Percentiles rank a stretch among this genome's conserved stretches.
Conservation (phyloP, 1,284 basidiomycete species). For the Rhodotorula glutinis region DNA sequence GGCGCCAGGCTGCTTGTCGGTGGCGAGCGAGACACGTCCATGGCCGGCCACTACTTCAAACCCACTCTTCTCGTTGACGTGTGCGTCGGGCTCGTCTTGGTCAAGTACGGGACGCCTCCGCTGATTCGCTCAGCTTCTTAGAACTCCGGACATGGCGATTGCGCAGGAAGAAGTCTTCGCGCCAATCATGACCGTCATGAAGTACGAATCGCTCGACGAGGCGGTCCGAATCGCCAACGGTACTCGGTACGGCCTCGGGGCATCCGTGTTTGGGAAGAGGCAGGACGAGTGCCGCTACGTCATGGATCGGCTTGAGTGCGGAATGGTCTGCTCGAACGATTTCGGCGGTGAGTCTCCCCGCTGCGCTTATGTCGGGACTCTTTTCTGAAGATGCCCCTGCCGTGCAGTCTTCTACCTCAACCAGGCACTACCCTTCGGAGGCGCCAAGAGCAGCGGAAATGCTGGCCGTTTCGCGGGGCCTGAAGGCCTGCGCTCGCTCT, state of each 20-base stretch:
- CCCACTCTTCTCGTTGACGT: constrained; percentile 85
- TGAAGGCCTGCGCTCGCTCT: constrained; percentile 82
- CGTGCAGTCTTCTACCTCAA: constrained; percentile 41
- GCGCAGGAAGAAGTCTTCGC: constrained; percentile 82
- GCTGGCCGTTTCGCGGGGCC: constrained; percentile 81
- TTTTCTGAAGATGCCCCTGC: background rate
- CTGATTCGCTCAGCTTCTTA: background rate
- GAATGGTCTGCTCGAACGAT: constrained; percentile 93
- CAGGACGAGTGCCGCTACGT: constrained; percentile 71
- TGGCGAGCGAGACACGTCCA: constrained; percentile 55
- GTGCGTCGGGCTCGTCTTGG: constrained; percentile 50
- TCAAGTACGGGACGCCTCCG: too few species aligned
- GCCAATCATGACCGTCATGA: constrained; percentile 78
- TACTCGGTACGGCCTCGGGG: constrained; percentile 83
- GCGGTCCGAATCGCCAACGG: constrained; percentile 81
- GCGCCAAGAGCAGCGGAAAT: constrained; percentile 77
- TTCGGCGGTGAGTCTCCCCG: constrained; percentile 8
- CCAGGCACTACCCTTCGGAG: constrained; percentile 88
- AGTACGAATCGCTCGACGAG: constrained; percentile 73
- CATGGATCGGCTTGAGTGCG: constrained; percentile 75
- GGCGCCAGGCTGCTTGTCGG: constrained; percentile 72
- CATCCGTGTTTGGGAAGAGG: constrained; percentile 86
- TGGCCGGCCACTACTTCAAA: constrained; percentile 70
- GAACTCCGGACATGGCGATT: constrained; percentile 65
- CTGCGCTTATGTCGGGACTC: constrained; percentile 7